Conservation (phyloP, 345 rosid genomes). For the Populus ilicifolia region DNA sequence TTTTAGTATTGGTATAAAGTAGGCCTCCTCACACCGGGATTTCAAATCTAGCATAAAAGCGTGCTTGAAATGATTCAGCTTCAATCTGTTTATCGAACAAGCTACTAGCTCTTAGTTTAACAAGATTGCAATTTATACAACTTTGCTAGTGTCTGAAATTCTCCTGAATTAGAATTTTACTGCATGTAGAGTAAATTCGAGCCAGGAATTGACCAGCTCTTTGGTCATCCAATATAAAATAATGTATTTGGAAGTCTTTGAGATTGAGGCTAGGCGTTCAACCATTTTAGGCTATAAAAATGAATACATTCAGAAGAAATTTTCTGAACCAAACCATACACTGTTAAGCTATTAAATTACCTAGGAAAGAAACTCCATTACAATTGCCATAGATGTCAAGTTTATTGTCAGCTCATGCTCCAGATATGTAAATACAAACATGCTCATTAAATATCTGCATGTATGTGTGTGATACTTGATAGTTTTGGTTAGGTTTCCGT, state of each 20-base stretch:
- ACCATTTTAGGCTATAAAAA: neutral
- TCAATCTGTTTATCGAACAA: neutral
- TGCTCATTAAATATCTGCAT: neutral
- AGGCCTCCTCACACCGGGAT: neutral
- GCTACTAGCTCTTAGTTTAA: too few relatives aligned
- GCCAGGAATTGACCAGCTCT: neutral
- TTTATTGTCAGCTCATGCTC: neutral
- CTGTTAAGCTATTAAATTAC: neutral
- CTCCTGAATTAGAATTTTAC: neutral
- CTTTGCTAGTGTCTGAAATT: neutral
- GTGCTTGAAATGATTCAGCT: neutral
- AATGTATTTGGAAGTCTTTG: neutral
- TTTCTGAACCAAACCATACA: neutral
- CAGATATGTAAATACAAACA: neutral
- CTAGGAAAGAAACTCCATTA: neutral
- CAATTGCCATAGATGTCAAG: neutral
- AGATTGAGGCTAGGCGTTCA: neutral
- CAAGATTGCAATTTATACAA: neutral
- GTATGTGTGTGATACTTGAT: neutral
- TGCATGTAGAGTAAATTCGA: neutral
- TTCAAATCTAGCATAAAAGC: neutral
- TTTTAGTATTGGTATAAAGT: neutral
- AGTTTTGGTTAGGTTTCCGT: neutral
- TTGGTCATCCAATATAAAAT: neutral
- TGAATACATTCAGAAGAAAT: neutral